Evolutionary conservation across 1,284 basidiomycete species (phyloP).

Genomic region (Fomes fomentarius): DNA sequence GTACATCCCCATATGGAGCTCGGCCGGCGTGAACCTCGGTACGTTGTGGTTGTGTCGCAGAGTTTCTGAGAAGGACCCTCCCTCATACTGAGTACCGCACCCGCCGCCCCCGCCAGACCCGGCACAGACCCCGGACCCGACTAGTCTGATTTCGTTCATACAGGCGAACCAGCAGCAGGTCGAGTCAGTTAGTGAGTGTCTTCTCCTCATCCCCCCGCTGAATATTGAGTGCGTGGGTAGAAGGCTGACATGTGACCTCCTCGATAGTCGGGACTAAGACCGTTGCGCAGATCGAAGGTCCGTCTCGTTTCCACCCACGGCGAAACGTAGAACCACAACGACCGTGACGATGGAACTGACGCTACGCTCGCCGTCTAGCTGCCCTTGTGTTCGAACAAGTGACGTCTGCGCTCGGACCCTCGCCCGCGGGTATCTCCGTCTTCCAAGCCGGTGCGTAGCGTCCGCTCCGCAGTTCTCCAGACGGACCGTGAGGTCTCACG

Average conservation of each 20-base stretch:
- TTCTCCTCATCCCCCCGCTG: too few species aligned
- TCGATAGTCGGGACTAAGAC: conserved; percentile 2
- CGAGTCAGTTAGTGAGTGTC: conserved; percentile 1
- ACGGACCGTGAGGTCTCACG: too few species aligned
- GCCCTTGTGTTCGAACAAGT: background rate
- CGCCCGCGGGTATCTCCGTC: background rate
- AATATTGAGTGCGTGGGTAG: too few species aligned
- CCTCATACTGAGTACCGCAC: too few species aligned
- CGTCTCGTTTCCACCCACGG: background rate
- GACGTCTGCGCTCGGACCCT: background rate
- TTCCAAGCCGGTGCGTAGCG: too few species aligned
- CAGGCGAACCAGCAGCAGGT: conserved; percentile 8
- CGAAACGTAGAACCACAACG: background rate
- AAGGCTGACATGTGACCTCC: too few species aligned
- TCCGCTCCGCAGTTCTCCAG: too few species aligned
- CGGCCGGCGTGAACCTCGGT: conserved; percentile 6
- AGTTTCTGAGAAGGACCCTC: background rate
- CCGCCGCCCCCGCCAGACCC: background rate
- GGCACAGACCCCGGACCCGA: conserved; percentile 3
- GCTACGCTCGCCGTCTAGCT: background rate
- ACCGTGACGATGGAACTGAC: background rate
- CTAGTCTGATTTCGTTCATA: conserved; percentile 2
- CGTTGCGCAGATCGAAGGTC: conserved; percentile 7
- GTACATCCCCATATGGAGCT: background rate
- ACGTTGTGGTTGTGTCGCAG: background rate